phyloP scores from a whole-genome alignment of 352 stramenopile species.

The Globisporangium spiculum region DNA sequence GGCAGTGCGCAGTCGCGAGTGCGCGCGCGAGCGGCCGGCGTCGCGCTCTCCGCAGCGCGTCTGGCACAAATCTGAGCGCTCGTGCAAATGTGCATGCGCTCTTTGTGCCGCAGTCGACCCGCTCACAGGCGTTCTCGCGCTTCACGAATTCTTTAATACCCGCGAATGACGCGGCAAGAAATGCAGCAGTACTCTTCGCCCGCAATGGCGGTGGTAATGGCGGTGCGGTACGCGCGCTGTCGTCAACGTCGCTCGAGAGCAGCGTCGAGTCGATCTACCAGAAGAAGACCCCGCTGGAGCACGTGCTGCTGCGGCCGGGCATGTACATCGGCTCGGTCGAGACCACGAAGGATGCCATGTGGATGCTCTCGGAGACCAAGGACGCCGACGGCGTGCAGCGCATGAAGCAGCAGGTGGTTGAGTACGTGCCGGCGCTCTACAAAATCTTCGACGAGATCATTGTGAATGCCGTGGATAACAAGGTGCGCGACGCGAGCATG shows the following conservation, averaged over 20 bases:
- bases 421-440: constrained; percentile 91
- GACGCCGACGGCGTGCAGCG: constrained; percentile 27
- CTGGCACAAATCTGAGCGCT: neutral
- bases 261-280: constrained; percentile 85
- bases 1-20: constrained; percentile 9
- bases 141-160: neutral
- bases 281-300: constrained; percentile 88
- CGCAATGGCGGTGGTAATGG: neutral
- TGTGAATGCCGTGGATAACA: constrained; percentile 98
- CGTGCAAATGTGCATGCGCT: neutral
- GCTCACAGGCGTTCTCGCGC: neutral
- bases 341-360: constrained; percentile 68
- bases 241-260: constrained; percentile 32
- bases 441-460: constrained; percentile 99
- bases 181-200: neutral
- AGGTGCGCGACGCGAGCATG: constrained; percentile 81
- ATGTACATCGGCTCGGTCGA: constrained; percentile 93
- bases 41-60: constrained; percentile 5
- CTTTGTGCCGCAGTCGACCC: neutral
- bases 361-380: constrained; percentile 50
- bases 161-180: neutral
- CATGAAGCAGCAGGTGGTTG: constrained; percentile 75
- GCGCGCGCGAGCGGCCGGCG: constrained; percentile 8
- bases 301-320: constrained; percentile 87
- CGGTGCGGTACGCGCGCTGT: constrained; percentile 5